phyloP scores from a whole-genome alignment of 768 basidiomycete genomes.

The Neoboletus brunneissimus region DNA sequence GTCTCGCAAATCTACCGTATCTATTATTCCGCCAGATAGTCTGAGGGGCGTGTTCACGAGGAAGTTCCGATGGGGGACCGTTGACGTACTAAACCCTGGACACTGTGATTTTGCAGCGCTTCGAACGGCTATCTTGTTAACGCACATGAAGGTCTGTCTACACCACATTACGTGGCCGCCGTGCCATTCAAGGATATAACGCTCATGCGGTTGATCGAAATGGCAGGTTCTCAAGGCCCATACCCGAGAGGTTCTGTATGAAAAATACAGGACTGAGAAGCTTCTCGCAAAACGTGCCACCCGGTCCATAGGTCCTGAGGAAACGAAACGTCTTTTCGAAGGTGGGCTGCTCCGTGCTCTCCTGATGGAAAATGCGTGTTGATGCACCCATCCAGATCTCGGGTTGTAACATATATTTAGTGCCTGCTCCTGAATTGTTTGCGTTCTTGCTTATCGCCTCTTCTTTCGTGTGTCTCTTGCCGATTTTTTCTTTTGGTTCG shows the following conservation, averaged over 20 bases:
- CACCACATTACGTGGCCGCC: conserved; percentile 19
- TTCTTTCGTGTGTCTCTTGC: conserved; percentile 10
- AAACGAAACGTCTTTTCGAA: conserved; percentile 69
- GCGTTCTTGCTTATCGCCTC: conserved; percentile 26
- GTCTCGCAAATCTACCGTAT: conserved; percentile 32
- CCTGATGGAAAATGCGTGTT: conserved; percentile 25
- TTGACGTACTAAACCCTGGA: conserved; percentile 80
- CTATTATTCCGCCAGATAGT: conserved; percentile 60
- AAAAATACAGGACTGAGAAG: conserved; percentile 90
- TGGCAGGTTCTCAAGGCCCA: conserved; percentile 72
- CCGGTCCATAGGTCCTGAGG: conserved; percentile 69
- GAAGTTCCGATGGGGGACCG: conserved; percentile 83
- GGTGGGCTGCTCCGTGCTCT: conserved; percentile 42
- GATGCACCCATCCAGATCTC: conserved; percentile 38
- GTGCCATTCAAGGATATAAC: conserved; percentile 9
- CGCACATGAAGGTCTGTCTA: conserved; percentile 72
- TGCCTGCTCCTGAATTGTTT: conserved; percentile 9
- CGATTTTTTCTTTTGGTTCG: conserved; percentile 1
- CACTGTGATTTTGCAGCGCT: conserved; percentile 89
- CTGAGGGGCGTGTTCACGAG: conserved; percentile 73
- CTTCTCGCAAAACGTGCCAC: conserved; percentile 84
- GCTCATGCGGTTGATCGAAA: conserved; percentile 6
- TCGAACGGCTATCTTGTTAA: conserved; percentile 79
- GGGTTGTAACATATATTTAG: conserved; percentile 40
- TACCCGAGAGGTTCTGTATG: conserved; percentile 89